A percentile compares a stretch with the other conserved stretches of the same genome.
These are phyloP conservation scores for Nicotiana undulata DNA, from an alignment of 257 asterid species.

Conservation along the genomic window DNA sequence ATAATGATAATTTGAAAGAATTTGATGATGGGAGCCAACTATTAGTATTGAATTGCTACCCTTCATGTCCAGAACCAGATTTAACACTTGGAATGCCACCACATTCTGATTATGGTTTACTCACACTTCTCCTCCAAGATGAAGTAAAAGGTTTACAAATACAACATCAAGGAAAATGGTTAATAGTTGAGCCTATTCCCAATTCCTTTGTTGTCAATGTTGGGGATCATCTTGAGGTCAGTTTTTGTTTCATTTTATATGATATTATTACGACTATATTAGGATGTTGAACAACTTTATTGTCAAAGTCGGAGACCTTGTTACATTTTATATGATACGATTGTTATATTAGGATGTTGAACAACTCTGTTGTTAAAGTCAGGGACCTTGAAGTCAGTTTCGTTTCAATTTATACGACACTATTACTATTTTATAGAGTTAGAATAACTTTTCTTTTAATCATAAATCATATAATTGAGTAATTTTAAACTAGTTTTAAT, in stretches of 20 bases:
- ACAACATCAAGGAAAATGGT: conserved; percentile 25
- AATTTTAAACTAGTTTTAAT: too few species aligned
- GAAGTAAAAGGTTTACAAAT: conserved; percentile 31
- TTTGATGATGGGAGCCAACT: conserved; percentile 30
- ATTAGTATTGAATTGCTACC: conserved; percentile 28
- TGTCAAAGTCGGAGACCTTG: too few species aligned
- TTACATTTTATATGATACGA: too few species aligned
- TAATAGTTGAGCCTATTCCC: conserved; percentile 23
- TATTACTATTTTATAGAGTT: too few species aligned
- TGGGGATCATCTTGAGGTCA: conserved; percentile 37
- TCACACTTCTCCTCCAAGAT: conserved; percentile 33
- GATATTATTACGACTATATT: accelerated
- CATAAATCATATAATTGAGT: not conserved
- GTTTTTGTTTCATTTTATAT: not conserved
- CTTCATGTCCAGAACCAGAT: conserved; percentile 32
- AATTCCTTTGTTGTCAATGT: conserved; percentile 32
- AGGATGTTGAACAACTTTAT: accelerated
- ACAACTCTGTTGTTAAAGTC: not conserved
- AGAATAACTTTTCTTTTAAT: not conserved
- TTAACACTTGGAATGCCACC: conserved; percentile 40
- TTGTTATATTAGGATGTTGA: not conserved
- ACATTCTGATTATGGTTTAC: conserved; percentile 32
- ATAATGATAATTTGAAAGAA: conserved; percentile 2
- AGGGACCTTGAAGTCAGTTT: conserved; percentile 3
- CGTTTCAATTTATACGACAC: too few species aligned